Percentiles rank a stretch among this genome's conserved stretches.
These are phyloP conservation scores for Musa acuminata DNA, from an alignment of 176 grass and related monocot species.

Conservation along the genomic window DNA sequence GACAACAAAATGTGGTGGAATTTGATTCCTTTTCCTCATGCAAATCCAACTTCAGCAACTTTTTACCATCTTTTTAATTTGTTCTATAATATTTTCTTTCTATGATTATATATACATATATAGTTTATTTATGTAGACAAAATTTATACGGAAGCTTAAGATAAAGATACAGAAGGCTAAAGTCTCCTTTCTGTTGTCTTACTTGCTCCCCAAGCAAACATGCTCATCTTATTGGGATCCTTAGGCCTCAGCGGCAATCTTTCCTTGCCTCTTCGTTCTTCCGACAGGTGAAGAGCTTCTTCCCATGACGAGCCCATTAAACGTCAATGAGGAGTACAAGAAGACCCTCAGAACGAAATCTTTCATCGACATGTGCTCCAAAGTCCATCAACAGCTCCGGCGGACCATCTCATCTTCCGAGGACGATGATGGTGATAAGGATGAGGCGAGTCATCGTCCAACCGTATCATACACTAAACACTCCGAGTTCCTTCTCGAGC, in stretches of 20 bases:
- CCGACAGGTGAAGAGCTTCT: not conserved
- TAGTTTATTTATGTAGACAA: too few relatives aligned
- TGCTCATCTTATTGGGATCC: not conserved
- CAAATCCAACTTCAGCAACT: not conserved
- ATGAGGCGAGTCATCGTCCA: not conserved
- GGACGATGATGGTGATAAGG: too few relatives aligned
- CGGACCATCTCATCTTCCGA: not conserved
- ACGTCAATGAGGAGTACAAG: conserved; percentile 92
- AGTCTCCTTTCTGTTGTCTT: not conserved
- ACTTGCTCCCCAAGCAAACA: not conserved
- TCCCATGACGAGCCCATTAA: not conserved
- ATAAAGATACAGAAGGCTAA: not conserved
- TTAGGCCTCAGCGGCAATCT: too few relatives aligned
- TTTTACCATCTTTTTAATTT: not conserved
- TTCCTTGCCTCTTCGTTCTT: not conserved
- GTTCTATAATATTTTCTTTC: too few relatives aligned
- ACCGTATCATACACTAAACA: not conserved
- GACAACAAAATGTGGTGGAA: not conserved
- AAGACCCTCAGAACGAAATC: conserved; percentile 57
- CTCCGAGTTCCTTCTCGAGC: conserved; percentile 31
- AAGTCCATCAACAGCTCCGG: conserved; percentile 40
- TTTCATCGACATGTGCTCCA: conserved; percentile 65
- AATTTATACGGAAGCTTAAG: too few relatives aligned
- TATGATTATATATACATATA: too few relatives aligned
- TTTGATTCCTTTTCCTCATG: not conserved